Evolutionary conservation across 2,329 filamentous ascomycete species (phyloP).

Genomic region (Nectriaceae sp.): DNA sequence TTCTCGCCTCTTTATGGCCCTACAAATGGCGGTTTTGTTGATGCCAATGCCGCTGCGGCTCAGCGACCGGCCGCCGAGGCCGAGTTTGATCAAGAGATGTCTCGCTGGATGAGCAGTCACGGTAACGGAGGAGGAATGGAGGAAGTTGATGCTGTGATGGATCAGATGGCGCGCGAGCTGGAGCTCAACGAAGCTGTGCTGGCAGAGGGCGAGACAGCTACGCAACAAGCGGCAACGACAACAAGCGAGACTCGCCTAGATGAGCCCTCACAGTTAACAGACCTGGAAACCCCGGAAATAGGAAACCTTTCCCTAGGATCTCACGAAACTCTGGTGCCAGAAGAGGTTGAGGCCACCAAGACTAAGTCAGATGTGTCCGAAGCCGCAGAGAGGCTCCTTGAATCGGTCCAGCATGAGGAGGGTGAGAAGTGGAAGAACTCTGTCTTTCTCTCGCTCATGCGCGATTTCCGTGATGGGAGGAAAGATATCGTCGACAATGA

Average conservation of each 20-base stretch:
- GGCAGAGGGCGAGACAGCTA: constrained; percentile 20
- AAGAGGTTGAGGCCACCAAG: constrained; percentile 15
- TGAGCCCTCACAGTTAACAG: constrained; percentile 12
- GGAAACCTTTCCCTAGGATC: constrained; percentile 32
- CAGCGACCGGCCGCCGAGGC: constrained; percentile 26
- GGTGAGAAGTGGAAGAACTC: constrained; percentile 51
- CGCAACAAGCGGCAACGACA: background rate
- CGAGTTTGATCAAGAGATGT: constrained; percentile 45
- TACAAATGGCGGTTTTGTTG: constrained; percentile 26
- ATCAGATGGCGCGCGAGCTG: constrained; percentile 43
- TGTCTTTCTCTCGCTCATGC: constrained; percentile 46
- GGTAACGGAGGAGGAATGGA: constrained; percentile 35
- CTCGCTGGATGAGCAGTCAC: constrained; percentile 42
- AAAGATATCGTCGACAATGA: constrained; percentile 47
- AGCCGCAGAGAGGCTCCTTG: constrained; percentile 44
- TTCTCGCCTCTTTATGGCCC: constrained; percentile 33
- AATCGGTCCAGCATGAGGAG: constrained; percentile 45
- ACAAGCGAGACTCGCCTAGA: constrained; percentile 7
- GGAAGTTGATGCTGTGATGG: constrained; percentile 45
- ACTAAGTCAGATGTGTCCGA: constrained; percentile 42
- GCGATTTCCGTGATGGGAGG: constrained; percentile 45
- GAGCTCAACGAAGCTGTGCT: constrained; percentile 37
- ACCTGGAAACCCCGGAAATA: constrained; percentile 35
- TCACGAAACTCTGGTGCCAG: background rate
- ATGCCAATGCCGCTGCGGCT: constrained; percentile 19